These are phyloP conservation scores for Epichloe hybrida DNA, from an alignment of 2,329 filamentous ascomycete species.

Conservation along the genomic window DNA sequence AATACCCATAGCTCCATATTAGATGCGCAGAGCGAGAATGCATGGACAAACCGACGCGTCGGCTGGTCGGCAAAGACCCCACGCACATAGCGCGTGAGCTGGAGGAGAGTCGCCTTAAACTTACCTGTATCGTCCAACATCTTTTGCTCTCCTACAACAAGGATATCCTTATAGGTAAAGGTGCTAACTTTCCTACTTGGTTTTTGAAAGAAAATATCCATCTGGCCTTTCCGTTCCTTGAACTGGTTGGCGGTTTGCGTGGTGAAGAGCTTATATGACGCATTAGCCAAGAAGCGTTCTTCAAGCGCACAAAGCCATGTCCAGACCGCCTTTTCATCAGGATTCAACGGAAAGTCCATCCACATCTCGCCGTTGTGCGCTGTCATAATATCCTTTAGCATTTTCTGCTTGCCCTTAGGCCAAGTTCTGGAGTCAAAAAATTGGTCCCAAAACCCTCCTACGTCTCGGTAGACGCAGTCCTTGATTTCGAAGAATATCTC, in stretches of 20 bases:
- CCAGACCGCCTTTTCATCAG: conserved; percentile 6
- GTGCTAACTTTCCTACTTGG: background rate
- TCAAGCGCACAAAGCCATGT: conserved; percentile 3
- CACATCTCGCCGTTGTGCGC: conserved; percentile 8
- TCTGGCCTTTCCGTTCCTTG: conserved; percentile 11
- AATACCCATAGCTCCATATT: conserved; percentile 13
- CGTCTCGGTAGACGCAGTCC: conserved; percentile 7
- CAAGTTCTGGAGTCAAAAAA: conserved; percentile 7
- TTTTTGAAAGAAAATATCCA: conserved; percentile 11
- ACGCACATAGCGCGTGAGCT: conserved; percentile 9
- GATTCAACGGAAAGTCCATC: conserved; percentile 5
- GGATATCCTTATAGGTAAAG: conserved; percentile 10
- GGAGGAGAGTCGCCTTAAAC: conserved; percentile 10
- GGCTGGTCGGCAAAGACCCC: conserved; percentile 9
- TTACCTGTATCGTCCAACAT: conserved; percentile 4
- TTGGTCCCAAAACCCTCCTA: conserved; percentile 8
- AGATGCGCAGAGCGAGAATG: conserved; percentile 4
- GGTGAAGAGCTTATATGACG: conserved; percentile 9
- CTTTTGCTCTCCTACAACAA: conserved; percentile 11
- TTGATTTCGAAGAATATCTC: conserved; percentile 8
- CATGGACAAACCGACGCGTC: conserved; percentile 11
- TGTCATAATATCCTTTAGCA: conserved; percentile 3
- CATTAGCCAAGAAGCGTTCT: conserved; percentile 5
- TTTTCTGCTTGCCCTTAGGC: conserved; percentile 4
- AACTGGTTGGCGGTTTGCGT: conserved; percentile 10